phyloP scores from a whole-genome alignment of 2,329 filamentous ascomycete genomes.

The Colletotrichum sp. region DNA sequence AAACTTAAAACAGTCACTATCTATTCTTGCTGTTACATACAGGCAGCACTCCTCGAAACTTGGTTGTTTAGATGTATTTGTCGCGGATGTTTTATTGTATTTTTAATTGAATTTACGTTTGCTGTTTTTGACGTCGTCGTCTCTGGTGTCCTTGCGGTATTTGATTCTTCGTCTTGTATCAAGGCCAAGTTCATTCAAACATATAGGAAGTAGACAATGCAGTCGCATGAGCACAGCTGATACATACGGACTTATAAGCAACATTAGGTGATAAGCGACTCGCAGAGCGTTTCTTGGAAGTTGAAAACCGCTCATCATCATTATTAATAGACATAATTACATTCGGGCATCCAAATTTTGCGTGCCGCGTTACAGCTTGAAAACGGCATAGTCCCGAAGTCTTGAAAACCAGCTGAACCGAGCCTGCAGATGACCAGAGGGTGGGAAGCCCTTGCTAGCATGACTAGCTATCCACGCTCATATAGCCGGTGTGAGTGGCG shows the following conservation, averaged over 20 bases:
- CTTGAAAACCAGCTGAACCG: not conserved
- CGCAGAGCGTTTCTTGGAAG: not conserved
- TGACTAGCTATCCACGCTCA: not conserved
- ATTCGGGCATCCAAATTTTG: not conserved
- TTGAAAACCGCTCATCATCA: not conserved
- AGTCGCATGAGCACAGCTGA: not conserved
- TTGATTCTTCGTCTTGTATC: not conserved
- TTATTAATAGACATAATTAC: not conserved
- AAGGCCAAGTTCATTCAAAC: rapidly evolving
- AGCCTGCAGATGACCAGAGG: not conserved
- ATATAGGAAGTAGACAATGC: not conserved
- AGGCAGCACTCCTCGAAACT: not conserved
- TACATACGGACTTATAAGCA: not conserved
- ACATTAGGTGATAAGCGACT: not conserved
- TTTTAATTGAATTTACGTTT: too few relatives aligned
- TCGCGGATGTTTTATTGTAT: too few relatives aligned
- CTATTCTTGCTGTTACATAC: not conserved
- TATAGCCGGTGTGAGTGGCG: not conserved
- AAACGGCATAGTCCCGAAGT: not conserved
- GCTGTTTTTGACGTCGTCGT: not conserved
- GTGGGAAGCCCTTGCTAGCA: not conserved
- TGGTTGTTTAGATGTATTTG: not conserved
- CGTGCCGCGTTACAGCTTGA: not conserved
- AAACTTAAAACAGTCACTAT: not conserved
- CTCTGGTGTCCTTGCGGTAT: not conserved